These are phyloP conservation scores for Fraxinus ornus DNA, from an alignment of 305 asterid species.

Conservation along the genomic window DNA sequence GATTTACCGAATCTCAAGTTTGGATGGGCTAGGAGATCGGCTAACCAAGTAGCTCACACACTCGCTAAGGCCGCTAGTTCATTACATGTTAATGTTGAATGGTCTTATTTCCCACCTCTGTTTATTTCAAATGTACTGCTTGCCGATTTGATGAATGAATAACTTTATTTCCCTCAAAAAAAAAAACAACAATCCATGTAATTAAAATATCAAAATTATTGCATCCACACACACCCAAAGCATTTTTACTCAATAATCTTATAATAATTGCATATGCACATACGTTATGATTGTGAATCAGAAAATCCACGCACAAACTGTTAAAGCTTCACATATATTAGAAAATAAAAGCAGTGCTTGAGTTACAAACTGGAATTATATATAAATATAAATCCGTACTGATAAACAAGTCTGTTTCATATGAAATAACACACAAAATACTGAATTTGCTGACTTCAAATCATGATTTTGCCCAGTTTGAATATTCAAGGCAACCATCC, in stretches of 20 bases:
- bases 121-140: too few relatives aligned
- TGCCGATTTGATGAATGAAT: too few relatives aligned
- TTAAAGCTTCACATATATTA: neutral
- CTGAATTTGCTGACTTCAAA: neutral
- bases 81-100: too few relatives aligned
- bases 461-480: neutral
- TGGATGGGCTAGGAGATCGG: too few relatives aligned
- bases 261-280: neutral
- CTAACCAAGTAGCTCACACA: too few relatives aligned
- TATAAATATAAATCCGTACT: neutral
- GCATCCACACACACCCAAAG: too few relatives aligned
- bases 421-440: neutral
- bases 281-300: neutral
- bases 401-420: neutral
- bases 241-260: neutral
- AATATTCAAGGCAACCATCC: constrained; percentile 50
- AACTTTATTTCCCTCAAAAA: too few relatives aligned
- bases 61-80: too few relatives aligned
- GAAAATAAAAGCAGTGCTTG: neutral
- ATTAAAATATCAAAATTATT: too few relatives aligned
- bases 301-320: neutral
- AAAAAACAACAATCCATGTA: too few relatives aligned
- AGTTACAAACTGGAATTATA: neutral
- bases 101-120: too few relatives aligned
- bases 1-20: too few relatives aligned